Conservation (phyloP, 805 yeast genomes). For the Isabelozyma gotoi region DNA sequence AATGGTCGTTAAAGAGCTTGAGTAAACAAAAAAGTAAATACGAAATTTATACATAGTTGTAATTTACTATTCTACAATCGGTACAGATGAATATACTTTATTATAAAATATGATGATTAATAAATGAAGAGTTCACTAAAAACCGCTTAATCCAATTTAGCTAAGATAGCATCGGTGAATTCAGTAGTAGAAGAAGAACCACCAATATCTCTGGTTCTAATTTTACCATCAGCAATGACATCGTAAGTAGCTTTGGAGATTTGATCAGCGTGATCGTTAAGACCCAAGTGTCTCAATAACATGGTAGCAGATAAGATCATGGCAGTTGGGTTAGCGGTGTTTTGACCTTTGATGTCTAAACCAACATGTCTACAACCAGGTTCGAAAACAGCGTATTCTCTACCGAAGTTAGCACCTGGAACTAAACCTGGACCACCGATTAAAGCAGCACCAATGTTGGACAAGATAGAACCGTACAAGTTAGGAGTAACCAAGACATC, state of each 20-base stretch:
- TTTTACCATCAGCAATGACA: conserved; percentile 85
- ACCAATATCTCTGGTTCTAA: conserved; percentile 87
- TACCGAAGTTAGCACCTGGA: conserved; percentile 98
- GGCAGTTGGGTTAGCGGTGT: conserved; percentile 97
- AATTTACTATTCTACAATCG: no score
- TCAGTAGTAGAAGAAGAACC: conserved; percentile 88
- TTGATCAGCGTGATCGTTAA: conserved; percentile 79
- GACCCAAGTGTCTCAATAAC: conserved; percentile 93
- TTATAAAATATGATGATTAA: neutral
- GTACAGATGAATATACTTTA: neutral
- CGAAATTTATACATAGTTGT: no score
- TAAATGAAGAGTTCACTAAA: no score
- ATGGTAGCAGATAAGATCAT: conserved; percentile 89
- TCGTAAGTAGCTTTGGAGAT: conserved; percentile 87
- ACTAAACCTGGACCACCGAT: conserved; percentile 98
- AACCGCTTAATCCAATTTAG: conserved; percentile 56
- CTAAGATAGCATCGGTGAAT: conserved; percentile 88
- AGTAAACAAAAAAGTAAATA: no score
- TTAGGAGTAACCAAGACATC: conserved; percentile 98
- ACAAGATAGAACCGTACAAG: conserved; percentile 94
- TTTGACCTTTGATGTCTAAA: conserved; percentile 90
- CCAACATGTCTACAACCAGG: conserved; percentile 99
- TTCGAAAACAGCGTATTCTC: conserved; percentile 96
- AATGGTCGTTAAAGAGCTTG: conserved; percentile 30
- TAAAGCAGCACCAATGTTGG: conserved; percentile 96